Base-by-base conservation (phyloP, 768 basidiomycete species). In the Cantharellus cinnabarinus region DNA sequence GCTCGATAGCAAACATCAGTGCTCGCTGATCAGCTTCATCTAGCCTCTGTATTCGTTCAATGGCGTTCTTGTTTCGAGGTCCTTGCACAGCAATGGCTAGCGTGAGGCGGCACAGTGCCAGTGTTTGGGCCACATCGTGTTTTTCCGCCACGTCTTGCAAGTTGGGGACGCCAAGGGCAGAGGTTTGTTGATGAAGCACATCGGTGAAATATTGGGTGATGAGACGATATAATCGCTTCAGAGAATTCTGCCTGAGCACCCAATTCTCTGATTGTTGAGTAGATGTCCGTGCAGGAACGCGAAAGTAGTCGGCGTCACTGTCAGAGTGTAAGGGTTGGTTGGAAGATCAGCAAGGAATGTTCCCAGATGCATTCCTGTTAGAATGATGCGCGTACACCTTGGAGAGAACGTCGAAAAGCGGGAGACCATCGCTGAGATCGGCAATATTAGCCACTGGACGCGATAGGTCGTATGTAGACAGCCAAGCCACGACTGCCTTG, bases 1-100 rank as follows among this genome's bases (percentile, higher is more conserved):
- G 85, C 70, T 95, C 91, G 61, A 95, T 94, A 44, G 88, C 85
- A 70, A 79, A 83, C 93, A 95, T 97, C 58, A 95, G 72, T 66
- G 80, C 76, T 67, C 89, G 86, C 71, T 95, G 91, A 66, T 90
- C 82, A 15, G 71, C 75, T 69, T 94, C 85, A 61, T 79, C 83
- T 62, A 95, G 69, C 2, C 78, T 76, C 66, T 93, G 90, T 41
- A 97, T 97, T 70, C 80, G 85, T 67, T 80, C 82, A 62, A 97
- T 90, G 63, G 93, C 84, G 62, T 82, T 79, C 71, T 89, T 81
- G 66, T 93, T 93, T 68, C 79, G 79, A 68, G 86, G 83, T 66
- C 86, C 90, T 70, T 93, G 89, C 5, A 91, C 89, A 1, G 84
- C 82, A 63, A 90, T 85, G 29, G 83, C 86, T 53, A 94, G 82